Evolutionary conservation across 83 land plant species (phyloP).

Genomic region (Diphasiastrum complanatum): DNA sequence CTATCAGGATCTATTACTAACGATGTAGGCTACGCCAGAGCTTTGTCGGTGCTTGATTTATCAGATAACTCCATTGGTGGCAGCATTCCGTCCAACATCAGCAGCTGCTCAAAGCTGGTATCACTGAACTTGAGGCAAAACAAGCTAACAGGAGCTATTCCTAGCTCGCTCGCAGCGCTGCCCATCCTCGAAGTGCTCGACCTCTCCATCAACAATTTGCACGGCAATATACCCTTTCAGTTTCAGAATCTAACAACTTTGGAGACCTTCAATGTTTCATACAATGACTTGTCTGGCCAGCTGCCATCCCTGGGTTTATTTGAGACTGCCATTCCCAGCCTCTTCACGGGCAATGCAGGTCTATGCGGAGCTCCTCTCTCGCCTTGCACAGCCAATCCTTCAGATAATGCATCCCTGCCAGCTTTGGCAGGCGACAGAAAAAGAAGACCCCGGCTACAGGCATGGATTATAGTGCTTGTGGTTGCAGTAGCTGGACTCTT

Average conservation of each 20-base stretch:
- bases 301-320: slow-evolving; percentile 2
- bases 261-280: background rate
- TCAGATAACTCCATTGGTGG: slow-evolving; percentile 59
- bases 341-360: slow-evolving; percentile 3
- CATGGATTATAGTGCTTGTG: background rate
- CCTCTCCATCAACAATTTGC: slow-evolving; percentile 51
- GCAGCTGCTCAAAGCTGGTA: slow-evolving; percentile 39
- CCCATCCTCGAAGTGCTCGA: slow-evolving; percentile 44
- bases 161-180: slow-evolving; percentile 43
- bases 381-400: background rate
- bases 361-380: slow-evolving; percentile 2
- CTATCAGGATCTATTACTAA: slow-evolving; percentile 50
- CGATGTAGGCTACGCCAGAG: slow-evolving; percentile 39
- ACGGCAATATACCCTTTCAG: slow-evolving; percentile 33
- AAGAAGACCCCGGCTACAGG: background rate
- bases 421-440: no score
- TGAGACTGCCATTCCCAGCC: background rate
- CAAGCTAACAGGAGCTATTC: slow-evolving; percentile 58
- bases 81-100: slow-evolving; percentile 48
- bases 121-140: slow-evolving; percentile 60
- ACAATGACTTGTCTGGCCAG: background rate
- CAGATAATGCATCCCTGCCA: background rate
- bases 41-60: slow-evolving; percentile 43
- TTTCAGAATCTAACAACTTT: background rate
- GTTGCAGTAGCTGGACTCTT: background rate